Base-by-base conservation (phyloP, 345 rosid species). In the Mercurialis annua region DNA sequence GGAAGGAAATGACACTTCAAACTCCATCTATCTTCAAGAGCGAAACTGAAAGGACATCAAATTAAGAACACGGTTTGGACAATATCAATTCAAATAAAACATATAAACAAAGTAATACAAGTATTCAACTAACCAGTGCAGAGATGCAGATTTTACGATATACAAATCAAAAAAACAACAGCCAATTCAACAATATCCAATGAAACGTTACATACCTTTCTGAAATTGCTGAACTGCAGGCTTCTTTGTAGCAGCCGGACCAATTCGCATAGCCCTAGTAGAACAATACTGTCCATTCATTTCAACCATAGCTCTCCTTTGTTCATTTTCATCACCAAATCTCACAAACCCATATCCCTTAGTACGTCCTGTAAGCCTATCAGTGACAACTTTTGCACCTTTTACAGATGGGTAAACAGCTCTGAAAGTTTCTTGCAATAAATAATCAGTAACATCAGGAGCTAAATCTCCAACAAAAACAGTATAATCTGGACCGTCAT, bases 311-410 rank as follows among this genome's bases (percentile, higher is more conserved):
- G 99, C 92, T 42, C 88, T 92, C 42, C 74, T 30, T 70, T 94
- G 97, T 57, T 94, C 99, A 62, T 26, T 77, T 76, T 94, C 96
- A 76, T 94, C 95, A 6, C 77, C 89, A 80, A 94, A 91, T 58
- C 87, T 89, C 49, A 94, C 95, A 86, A 94, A 94, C 33, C 97
- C 99, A 80, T 94, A 94, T 0, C 99, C 99, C 81, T 94, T 91
- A 20, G 99, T 84, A 20, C 95, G 89, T 48, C 97, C 99, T 42
- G 97, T 94, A 23, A 74, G 69, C 85, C 96, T 87, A 77, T 94
- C 99, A 33, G 83, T 89, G 21, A 94, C 96, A 68, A 90, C 90
- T 80, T 92, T 95, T 2, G 97, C 97, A 66, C 99, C 96, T 76
- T 88, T 93, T 54, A 91, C 85, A 26, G 99, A 86, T 1, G 81